Evolutionary conservation across 2,329 filamentous ascomycete species (phyloP).

Genomic region (Nannizziopsis arthrosporioides): DNA sequence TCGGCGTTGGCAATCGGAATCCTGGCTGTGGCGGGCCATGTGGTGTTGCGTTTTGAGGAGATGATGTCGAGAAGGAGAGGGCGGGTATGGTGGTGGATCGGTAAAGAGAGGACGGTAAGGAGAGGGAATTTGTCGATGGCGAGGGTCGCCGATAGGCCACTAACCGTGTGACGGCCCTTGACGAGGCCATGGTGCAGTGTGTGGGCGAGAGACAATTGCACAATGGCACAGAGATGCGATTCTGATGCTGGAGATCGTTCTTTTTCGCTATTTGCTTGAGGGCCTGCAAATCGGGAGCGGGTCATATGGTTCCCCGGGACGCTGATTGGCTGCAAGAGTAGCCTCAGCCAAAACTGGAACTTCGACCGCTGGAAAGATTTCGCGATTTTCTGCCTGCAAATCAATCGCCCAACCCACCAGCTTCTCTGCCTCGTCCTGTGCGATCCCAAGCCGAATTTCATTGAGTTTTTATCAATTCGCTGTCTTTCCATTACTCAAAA

Average conservation of each 20-base stretch:
- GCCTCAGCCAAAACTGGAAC: constrained; percentile 6
- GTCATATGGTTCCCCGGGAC: constrained; percentile 11
- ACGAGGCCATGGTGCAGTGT: constrained; percentile 33
- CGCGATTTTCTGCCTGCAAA: not conserved
- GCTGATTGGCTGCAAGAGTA: constrained; percentile 11
- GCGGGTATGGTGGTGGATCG: constrained; percentile 32
- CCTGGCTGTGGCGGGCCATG: constrained; percentile 65
- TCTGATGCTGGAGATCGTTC: not conserved
- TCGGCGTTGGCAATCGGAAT: constrained; percentile 64
- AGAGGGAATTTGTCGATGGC: constrained; percentile 17
- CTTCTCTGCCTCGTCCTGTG: not conserved
- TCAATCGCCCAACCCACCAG: not conserved
- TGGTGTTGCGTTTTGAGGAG: constrained; percentile 53
- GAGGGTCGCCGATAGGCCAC: constrained; percentile 32
- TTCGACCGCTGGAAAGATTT: constrained; percentile 3
- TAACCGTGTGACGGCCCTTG: constrained; percentile 34
- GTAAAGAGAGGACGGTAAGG: constrained; percentile 24
- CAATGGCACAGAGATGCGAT: not conserved
- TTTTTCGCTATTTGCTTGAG: not conserved
- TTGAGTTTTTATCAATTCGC: not conserved
- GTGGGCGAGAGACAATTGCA: constrained; percentile 4
- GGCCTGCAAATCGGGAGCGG: constrained; percentile 4
- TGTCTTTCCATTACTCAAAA: constrained; percentile 37
- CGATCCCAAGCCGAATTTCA: not conserved
- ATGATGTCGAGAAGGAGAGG: constrained; percentile 50